Evolutionary conservation across 352 stramenopile genomes (phyloP), one percentile per base, ranked within the genome.

Genomic region (Phytopythium kandeliae): DNA sequence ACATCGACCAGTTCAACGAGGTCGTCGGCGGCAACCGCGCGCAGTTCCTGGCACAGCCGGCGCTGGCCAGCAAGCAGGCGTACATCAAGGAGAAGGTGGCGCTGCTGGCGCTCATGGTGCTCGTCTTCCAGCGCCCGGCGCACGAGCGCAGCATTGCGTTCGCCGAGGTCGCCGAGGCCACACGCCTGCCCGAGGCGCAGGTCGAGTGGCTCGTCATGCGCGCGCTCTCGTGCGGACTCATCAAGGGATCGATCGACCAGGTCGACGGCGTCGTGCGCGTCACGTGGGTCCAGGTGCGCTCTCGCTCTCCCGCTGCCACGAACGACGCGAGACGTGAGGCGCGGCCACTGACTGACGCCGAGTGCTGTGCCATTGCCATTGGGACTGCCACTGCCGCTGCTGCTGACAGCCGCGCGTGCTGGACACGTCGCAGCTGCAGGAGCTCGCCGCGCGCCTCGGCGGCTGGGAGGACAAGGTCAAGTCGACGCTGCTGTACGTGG

Each of bases 171-270:
- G 91, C 96, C 1, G 69, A 87, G n/a, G 66, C 69, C 11, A 96
- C 83, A 45, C 73, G 84, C 10, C 65, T 98, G 50, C 81, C 85
- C 1, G 30, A 79, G 10, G 85, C 96, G 36, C 90, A 97, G 58
- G 96, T 99, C 16, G 97, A 99, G 71, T 99, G 95, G 96, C 81
- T 99, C 41, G 78, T 99, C 40, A 99, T 99, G 97, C 81, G 96
- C 21, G 96, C 96, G 28, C 82, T 99, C 41, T 97, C 86, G 25
- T 86, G 97, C 60, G 86, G 93, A 26, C 75, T 99, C n/a, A 96
- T 99, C 58, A 96, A 97, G 65, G 92, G 89, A 30, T 78, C 76
- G 1, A 96, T 97, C 51, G 87, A 97, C 54, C 79, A 98, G 64
- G 92, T 98, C 17, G 89, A 97, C 51, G 60, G 72, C 44, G 91